Conservation (phyloP, 495 filamentous ascomycete species). For the Podospora anserina region DNA sequence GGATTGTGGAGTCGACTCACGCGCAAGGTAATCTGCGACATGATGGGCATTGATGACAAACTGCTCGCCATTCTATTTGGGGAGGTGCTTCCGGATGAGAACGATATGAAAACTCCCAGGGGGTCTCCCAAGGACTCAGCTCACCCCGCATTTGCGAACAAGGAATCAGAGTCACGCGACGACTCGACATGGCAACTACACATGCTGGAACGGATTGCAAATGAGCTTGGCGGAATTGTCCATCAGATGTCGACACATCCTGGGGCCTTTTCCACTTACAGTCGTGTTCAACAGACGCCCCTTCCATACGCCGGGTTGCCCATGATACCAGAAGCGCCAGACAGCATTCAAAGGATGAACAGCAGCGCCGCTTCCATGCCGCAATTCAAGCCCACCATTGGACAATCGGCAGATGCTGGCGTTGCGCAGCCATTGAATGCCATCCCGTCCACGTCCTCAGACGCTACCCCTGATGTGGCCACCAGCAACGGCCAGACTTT, state of each 20-base stretch:
- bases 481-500: constrained; percentile 30
- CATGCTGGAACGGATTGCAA: constrained; percentile 78
- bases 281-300: constrained; percentile 48
- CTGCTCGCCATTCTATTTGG: constrained; percentile 84
- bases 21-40: constrained; percentile 76
- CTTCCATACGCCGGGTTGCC: constrained; percentile 56
- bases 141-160: constrained; percentile 26
- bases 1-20: constrained; percentile 80
- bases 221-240: constrained; percentile 79
- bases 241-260: constrained; percentile 70
- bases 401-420: constrained; percentile 31
- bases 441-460: constrained; percentile 6
- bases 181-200: constrained; percentile 67
- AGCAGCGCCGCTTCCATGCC: constrained; percentile 32
- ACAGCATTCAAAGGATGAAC: constrained; percentile 21
- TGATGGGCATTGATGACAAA: constrained; percentile 87
- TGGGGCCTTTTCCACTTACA: constrained; percentile 78
- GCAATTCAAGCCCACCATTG: constrained; percentile 51
- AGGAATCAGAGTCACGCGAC: constrained; percentile 35
- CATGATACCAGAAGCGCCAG: constrained; percentile 48
- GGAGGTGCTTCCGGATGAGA: constrained; percentile 66
- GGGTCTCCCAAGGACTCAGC: constrained; percentile 26
- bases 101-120: constrained; percentile 42
- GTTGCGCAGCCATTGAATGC: constrained; percentile 22
- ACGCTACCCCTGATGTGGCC: constrained; percentile 7